These are phyloP conservation scores for Magnaporthiopsis incrustans DNA, from an alignment of 2,329 filamentous ascomycete species.

Conservation along the genomic window DNA sequence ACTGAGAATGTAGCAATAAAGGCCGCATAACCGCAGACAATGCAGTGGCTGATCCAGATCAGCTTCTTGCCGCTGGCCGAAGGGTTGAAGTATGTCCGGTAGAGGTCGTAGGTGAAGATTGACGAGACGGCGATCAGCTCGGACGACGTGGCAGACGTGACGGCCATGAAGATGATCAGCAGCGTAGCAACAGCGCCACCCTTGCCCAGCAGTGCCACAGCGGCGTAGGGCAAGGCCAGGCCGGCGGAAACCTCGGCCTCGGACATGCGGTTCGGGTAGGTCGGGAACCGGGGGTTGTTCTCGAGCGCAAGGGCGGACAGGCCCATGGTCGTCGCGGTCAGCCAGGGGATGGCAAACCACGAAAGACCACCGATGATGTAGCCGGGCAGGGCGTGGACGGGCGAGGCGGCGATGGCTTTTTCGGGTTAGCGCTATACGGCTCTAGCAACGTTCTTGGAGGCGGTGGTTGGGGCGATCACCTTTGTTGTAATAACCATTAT, in stretches of 20 bases:
- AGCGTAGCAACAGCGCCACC: slow-evolving; percentile 73
- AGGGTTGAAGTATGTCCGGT: slow-evolving; percentile 80
- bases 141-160: slow-evolving; percentile 74
- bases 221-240: slow-evolving; percentile 76
- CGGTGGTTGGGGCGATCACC: too few relatives aligned
- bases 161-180: slow-evolving; percentile 78
- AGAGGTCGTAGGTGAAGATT: slow-evolving; percentile 83
- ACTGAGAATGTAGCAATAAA: slow-evolving; percentile 73
- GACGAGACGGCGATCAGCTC: slow-evolving; percentile 83
- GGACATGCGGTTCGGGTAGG: slow-evolving; percentile 63
- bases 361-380: slow-evolving; percentile 80
- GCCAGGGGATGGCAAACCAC: slow-evolving; percentile 92
- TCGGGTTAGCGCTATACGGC: slow-evolving; percentile 58
- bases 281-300: slow-evolving; percentile 62
- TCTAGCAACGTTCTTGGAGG: too few relatives aligned
- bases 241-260: slow-evolving; percentile 72
- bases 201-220: slow-evolving; percentile 73
- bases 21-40: slow-evolving; percentile 59
- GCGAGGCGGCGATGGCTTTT: slow-evolving; percentile 83
- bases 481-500: slow-evolving; percentile 47
- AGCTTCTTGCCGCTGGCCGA: slow-evolving; percentile 64
- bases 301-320: slow-evolving; percentile 75
- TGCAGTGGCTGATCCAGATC: slow-evolving; percentile 70
- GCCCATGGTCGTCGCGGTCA: slow-evolving; percentile 83
- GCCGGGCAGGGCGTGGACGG: slow-evolving; percentile 77